Base-by-base conservation (phyloP, 352 stramenopile species). In the Plasmopara halstedii region DNA sequence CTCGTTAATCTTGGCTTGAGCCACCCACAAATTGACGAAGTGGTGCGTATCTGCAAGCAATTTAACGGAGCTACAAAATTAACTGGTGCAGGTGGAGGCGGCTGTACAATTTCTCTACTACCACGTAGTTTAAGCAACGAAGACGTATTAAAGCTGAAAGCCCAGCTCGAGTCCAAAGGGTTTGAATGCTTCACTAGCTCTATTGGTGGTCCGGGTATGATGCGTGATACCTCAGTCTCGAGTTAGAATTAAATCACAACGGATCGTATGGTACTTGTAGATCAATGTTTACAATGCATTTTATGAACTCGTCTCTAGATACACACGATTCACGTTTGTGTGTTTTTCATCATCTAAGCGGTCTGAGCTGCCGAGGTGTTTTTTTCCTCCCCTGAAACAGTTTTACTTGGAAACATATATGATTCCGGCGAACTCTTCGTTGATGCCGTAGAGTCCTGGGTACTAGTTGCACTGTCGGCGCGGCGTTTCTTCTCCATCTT, bases 41-140 rank as follows among this genome's bases (percentile, higher is more conserved):
- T 97, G 17, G 73, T 56, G n/a, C 43, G 51, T 25, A 67, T 80
- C 13, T 88, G 83, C 34, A 57, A 55, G 14, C 39, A 53, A 15
- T 65, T 71, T 43, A 74, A 72, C 15, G 71, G 83, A 13, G 59
- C 60, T 45, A 91, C 78, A n/a, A 97, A 97, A 48, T 64, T 97
- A 25, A 97, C 90, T 14, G 90, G 90, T 6, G 90, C 89, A 6
- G 83, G 82, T 27, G 75, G 73, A 17, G 88, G 89, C 4, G 89
- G 87, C 1, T 97, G 89, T 54, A 89, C 85, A 9, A 70, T 97
- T 20, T 85, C 83, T 22, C 57, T 97, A 4, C 53, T 96, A 6
- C 73, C 73, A 10, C 47, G 53, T 6, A 62, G 50, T 18, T 31
- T 90, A 1, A 59, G 49, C 14, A 58, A 81, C 4, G 39, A 40